Evolutionary conservation across 176 grass and related monocot genomes (phyloP).

Genomic region (Cocos nucifera): DNA sequence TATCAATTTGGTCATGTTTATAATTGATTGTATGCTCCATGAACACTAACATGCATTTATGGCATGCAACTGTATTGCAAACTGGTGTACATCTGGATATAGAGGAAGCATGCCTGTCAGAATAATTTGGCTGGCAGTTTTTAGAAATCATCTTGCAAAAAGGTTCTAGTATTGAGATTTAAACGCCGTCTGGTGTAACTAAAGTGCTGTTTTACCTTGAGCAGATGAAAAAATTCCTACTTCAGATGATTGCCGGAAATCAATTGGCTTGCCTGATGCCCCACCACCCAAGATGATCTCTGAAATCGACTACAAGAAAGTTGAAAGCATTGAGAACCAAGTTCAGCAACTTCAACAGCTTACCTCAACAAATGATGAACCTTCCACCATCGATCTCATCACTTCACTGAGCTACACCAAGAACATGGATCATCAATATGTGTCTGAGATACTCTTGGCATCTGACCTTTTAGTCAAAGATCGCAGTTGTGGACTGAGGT

Average conservation of each 20-base stretch:
- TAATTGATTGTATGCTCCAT: too few relatives aligned
- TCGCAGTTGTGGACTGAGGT: slow-evolving; percentile 12
- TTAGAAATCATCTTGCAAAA: too few relatives aligned
- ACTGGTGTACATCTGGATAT: too few relatives aligned
- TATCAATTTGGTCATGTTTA: too few relatives aligned
- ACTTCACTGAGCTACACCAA: slow-evolving; percentile 4
- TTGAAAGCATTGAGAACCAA: slow-evolving; percentile 53
- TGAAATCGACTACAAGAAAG: slow-evolving; percentile 48
- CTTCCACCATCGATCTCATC: slow-evolving; percentile 17
- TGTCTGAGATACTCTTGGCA: slow-evolving; percentile 75
- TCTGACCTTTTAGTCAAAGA: slow-evolving; percentile 63
- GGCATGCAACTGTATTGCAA: too few relatives aligned
- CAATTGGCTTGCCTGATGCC: slow-evolving; percentile 50
- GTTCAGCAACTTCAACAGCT: slow-evolving; percentile 63
- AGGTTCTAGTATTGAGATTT: too few relatives aligned
- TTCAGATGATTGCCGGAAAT: slow-evolving; percentile 71
- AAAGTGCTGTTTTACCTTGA: slow-evolving; percentile 14
- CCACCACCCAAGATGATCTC: slow-evolving; percentile 35
- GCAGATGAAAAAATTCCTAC: slow-evolving; percentile 67
- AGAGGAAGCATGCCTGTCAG: too few relatives aligned
- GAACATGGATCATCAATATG: slow-evolving; percentile 66
- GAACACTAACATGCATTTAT: too few relatives aligned
- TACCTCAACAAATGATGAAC: slow-evolving; percentile 51
- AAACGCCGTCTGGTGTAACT: not conserved
- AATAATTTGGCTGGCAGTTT: too few relatives aligned